Evolutionary conservation across 192 early-diverging fungal species (phyloP).

Genomic region (Spizellomyces sp.): DNA sequence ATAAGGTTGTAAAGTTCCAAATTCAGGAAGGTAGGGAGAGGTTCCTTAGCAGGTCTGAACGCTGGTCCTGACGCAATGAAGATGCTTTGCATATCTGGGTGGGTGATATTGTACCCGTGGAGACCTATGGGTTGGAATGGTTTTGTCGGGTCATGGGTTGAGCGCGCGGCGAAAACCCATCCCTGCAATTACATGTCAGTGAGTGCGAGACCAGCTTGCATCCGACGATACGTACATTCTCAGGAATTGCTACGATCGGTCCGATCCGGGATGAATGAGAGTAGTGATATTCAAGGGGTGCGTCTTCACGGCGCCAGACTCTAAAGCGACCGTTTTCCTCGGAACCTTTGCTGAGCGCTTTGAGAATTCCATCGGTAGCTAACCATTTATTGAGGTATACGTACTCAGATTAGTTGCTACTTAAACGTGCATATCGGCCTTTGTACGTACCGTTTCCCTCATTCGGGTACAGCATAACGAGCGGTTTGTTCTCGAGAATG

Average conservation of each 20-base stretch:
- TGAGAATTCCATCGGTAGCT: too few species aligned
- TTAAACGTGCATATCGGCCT: too few species aligned
- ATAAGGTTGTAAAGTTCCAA: slow-evolving; percentile 75
- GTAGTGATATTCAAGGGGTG: slow-evolving; percentile 78
- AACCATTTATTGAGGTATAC: too few species aligned
- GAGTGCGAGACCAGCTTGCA: background rate
- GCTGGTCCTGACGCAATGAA: slow-evolving; percentile 80
- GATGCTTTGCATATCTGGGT: slow-evolving; percentile 80
- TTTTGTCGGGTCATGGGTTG: slow-evolving; percentile 10
- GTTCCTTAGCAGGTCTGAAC: slow-evolving; percentile 37
- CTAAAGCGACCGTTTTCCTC: slow-evolving; percentile 34
- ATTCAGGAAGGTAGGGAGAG: slow-evolving; percentile 58
- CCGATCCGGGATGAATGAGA: slow-evolving; percentile 64
- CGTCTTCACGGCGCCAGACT: slow-evolving; percentile 72
- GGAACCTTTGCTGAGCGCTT: slow-evolving; percentile 11
- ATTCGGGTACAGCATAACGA: slow-evolving; percentile 66
- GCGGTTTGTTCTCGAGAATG: slow-evolving; percentile 62
- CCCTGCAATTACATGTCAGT: slow-evolving; percentile 13
- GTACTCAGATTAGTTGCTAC: too few species aligned
- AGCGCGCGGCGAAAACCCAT: slow-evolving; percentile 31
- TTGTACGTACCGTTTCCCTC: background rate
- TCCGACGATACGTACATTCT: slow-evolving; percentile 49
- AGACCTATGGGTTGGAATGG: slow-evolving; percentile 48
- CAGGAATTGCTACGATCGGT: slow-evolving; percentile 73
- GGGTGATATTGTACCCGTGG: slow-evolving; percentile 84